phyloP scores from a whole-genome alignment of 2,329 filamentous ascomycete species.

The Aureobasidium sp. region DNA sequence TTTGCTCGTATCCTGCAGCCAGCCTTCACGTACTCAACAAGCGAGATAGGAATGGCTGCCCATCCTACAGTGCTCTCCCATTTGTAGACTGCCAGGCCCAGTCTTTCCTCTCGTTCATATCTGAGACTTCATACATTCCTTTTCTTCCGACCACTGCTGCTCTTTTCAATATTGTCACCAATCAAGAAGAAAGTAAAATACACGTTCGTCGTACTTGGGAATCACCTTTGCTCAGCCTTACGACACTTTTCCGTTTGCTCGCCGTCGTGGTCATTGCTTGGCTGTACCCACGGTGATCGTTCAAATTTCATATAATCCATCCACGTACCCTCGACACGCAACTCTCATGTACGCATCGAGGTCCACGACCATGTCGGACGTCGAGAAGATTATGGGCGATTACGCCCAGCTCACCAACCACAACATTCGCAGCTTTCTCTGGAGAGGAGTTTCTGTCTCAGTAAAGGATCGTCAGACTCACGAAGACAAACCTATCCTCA shows the following conservation, averaged over 20 bases:
- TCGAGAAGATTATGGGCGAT: slow-evolving; percentile 38
- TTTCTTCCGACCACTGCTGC: neutral
- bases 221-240: neutral
- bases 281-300: neutral
- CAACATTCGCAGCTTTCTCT: slow-evolving; percentile 55
- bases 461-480: slow-evolving; percentile 65
- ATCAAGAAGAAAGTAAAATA: neutral
- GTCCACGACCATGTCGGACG: slow-evolving; percentile 30
- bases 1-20: slow-evolving; percentile 11
- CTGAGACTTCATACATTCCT: slow-evolving; percentile 5
- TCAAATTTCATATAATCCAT: neutral
- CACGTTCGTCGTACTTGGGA: neutral
- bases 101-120: neutral
- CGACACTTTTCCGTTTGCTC: neutral
- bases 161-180: neutral
- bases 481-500: slow-evolving; percentile 53
- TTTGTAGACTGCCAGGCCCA: slow-evolving; percentile 3
- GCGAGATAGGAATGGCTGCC: neutral
- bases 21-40: slow-evolving; percentile 5
- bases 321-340: neutral
- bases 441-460: slow-evolving; percentile 58
- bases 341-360: neutral
- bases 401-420: slow-evolving; percentile 53
- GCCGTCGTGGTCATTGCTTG: neutral
- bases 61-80: neutral